These are phyloP conservation scores for Colletotrichum tanaceti DNA, from an alignment of 2,329 filamentous ascomycete species.

Conservation along the genomic window DNA sequence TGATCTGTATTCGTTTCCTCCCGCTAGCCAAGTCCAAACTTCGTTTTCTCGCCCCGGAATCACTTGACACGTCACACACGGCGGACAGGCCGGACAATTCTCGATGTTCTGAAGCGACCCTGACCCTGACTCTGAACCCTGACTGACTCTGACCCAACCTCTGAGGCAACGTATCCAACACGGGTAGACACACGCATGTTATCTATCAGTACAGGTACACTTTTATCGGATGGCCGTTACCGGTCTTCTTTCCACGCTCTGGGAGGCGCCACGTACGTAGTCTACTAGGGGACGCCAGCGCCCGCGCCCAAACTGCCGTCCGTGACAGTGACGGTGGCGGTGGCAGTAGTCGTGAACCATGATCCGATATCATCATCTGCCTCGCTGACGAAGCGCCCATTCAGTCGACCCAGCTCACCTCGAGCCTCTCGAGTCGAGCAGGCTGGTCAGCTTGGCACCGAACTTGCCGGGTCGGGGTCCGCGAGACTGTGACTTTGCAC, in stretches of 20 bases:
- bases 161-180: background rate
- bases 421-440: too few species aligned
- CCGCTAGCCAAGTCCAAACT: slow-evolving; percentile 16
- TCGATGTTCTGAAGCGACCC: background rate
- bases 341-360: background rate
- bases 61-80: slow-evolving; percentile 37
- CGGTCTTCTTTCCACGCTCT: too few species aligned
- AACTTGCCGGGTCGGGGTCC: background rate
- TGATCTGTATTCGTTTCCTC: too few species aligned
- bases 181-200: too few species aligned
- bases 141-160: background rate
- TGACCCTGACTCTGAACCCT: slow-evolving; percentile 14
- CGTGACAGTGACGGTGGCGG: too few species aligned
- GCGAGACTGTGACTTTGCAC: background rate
- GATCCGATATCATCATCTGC: slow-evolving; percentile 19
- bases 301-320: too few species aligned
- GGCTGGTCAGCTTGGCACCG: background rate
- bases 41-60: slow-evolving; percentile 26
- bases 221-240: too few species aligned
- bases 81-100: slow-evolving; percentile 11
- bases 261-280: slow-evolving; percentile 1
- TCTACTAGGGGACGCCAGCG: slow-evolving; percentile 4
- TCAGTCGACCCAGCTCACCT: background rate
- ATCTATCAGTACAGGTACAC: too few species aligned
- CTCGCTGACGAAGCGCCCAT: slow-evolving; percentile 18